Conservation (phyloP, 2,329 filamentous ascomycete species). For the Emergomyces pasteurianus region DNA sequence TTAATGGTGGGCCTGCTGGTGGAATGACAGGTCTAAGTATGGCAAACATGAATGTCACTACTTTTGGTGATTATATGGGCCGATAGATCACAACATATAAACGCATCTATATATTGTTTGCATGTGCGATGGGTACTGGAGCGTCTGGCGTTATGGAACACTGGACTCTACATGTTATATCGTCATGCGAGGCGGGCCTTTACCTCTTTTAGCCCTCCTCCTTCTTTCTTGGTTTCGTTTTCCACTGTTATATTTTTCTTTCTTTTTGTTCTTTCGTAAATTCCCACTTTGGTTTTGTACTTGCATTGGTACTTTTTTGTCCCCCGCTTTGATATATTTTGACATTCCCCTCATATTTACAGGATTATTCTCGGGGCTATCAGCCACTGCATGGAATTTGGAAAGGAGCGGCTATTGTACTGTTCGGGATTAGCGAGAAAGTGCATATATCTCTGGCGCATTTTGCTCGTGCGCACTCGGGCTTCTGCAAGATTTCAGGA, state of each 20-base stretch:
- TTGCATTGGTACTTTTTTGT: conserved; percentile 4
- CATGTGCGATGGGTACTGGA: conserved; percentile 32
- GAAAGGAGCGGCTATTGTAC: conserved; percentile 6
- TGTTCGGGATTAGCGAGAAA: conserved; percentile 4
- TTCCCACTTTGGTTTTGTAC: conserved; percentile 6
- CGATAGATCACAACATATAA: conserved; percentile 20
- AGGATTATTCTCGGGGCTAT: conserved; percentile 7
- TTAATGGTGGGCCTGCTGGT: background rate
- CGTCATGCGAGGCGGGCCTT: conserved; percentile 27
- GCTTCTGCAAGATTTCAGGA: background rate
- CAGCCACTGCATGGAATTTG: conserved; percentile 8
- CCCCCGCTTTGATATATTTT: background rate
- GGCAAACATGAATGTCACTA: conserved; percentile 9
- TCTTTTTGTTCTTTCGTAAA: conserved; percentile 17
- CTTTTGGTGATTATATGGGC: conserved; percentile 38
- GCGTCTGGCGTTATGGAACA: conserved; percentile 29
- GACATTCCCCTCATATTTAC: conserved; percentile 10
- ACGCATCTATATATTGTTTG: conserved; percentile 25
- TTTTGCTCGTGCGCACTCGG: conserved; percentile 1
- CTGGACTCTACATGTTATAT: conserved; percentile 28
- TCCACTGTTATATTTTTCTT: background rate
- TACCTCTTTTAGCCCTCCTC: conserved; percentile 16
- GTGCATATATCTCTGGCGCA: conserved; percentile 1
- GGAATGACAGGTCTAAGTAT: conserved; percentile 4
- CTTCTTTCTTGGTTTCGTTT: conserved; percentile 17